A percentile compares a stretch with the other conserved stretches of the same genome.
Conservation (phyloP, 2,329 filamentous ascomycete species). For the Colletotrichum aenigma region DNA sequence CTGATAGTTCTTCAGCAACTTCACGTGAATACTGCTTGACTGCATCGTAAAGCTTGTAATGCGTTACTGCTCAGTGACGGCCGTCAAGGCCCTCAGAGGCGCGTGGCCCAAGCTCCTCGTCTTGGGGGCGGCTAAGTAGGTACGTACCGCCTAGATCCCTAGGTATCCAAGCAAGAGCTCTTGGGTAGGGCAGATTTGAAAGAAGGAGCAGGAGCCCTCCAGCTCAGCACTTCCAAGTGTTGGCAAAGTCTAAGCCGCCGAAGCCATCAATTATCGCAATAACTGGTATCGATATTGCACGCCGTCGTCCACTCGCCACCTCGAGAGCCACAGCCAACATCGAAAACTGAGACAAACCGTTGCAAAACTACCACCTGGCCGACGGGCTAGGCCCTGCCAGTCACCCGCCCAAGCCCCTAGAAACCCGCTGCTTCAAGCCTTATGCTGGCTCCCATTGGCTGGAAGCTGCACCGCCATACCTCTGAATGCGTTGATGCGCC, state of each 20-base stretch:
- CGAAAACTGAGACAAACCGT: constrained; percentile 1
- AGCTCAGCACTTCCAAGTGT: not conserved
- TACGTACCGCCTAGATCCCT: not conserved
- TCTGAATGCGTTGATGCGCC: not conserved
- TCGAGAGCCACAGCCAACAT: not conserved
- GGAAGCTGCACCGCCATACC: not conserved
- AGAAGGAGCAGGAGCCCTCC: not conserved
- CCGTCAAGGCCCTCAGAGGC: not conserved
- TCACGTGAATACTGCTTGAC: not conserved
- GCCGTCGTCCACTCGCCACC: not conserved
- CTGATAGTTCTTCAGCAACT: not conserved
- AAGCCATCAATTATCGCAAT: not conserved
- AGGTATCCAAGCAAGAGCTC: not conserved
- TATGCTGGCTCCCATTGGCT: not conserved
- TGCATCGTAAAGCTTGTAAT: not conserved
- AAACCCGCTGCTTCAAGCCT: not conserved
- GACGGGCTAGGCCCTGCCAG: not conserved
- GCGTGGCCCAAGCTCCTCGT: not conserved
- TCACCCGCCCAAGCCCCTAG: not conserved
- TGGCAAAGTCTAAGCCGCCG: not conserved
- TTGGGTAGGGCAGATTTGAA: not conserved
- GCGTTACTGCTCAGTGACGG: not conserved
- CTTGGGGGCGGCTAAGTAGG: not conserved
- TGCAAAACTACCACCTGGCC: not conserved
- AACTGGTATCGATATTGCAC: not conserved